These are phyloP conservation scores for Hericium alpestre DNA, from an alignment of 768 basidiomycete genomes.

Conservation along the genomic window DNA sequence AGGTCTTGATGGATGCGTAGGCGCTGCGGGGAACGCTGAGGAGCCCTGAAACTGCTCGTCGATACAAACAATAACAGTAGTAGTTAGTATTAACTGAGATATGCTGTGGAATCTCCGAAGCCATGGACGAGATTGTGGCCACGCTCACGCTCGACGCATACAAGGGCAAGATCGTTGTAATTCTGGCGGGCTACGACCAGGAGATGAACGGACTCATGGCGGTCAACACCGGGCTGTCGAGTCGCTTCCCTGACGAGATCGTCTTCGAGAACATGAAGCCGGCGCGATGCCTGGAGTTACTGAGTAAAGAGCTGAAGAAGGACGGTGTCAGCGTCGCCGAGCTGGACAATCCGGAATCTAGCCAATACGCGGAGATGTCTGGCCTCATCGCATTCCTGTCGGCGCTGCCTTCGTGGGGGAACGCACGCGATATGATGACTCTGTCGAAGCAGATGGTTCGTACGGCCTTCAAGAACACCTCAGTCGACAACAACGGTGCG, in stretches of 20 bases:
- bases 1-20: no score
- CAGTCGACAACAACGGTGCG: conserved; percentile 4
- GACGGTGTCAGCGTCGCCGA: conserved; percentile 27
- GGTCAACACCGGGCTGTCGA: conserved; percentile 54
- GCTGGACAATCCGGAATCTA: conserved; percentile 24
- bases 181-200: conserved; percentile 60
- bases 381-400: conserved; percentile 31
- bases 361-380: conserved; percentile 27
- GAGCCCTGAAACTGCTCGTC: no score
- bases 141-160: conserved; percentile 49
- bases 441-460: conserved; percentile 39
- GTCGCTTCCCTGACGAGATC: conserved; percentile 57
- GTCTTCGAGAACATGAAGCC: conserved; percentile 42
- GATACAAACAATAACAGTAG: no score
- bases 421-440: conserved; percentile 54
- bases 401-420: conserved; percentile 49
- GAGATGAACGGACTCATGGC: conserved; percentile 53
- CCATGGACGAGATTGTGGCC: conserved; percentile 45
- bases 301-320: conserved; percentile 37
- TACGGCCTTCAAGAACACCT: conserved; percentile 23
- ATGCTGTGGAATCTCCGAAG: no score
- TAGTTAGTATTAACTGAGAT: no score
- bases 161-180: conserved; percentile 49
- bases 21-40: no score
- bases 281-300: conserved; percentile 37